Conservation (phyloP, 768 basidiomycete genomes). For the Suillus spraguei region DNA sequence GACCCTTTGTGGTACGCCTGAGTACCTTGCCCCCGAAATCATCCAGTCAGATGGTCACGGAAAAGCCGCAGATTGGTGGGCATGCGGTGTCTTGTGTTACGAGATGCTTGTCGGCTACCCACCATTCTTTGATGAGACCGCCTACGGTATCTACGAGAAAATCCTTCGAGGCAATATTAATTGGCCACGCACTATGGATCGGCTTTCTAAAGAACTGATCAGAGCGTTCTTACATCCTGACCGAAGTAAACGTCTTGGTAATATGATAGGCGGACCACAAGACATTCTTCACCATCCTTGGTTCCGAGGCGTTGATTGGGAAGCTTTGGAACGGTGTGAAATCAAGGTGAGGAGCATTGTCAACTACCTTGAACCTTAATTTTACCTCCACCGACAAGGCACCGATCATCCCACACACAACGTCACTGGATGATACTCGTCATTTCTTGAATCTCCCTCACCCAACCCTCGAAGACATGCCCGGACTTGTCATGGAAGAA, state of each 20-base stretch:
- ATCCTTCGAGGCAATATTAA: constrained; percentile 86
- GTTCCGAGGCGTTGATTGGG: constrained; percentile 97
- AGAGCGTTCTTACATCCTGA: constrained; percentile 89
- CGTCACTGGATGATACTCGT: constrained; percentile 80
- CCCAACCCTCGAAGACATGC: constrained; percentile 78
- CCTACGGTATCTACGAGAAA: constrained; percentile 98
- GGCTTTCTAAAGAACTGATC: constrained; percentile 87
- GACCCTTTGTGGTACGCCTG: constrained; percentile 95
- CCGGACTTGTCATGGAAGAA: constrained; percentile 72
- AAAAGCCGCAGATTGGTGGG: constrained; percentile 99
- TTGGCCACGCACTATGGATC: constrained; percentile 91
- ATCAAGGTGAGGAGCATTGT: constrained; percentile 64
- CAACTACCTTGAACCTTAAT: constrained; percentile 5
- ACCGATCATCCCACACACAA: constrained; percentile 82
- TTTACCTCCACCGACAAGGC: constrained; percentile 49
- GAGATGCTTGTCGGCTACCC: constrained; percentile 99
- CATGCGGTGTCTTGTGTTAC: constrained; percentile 94
- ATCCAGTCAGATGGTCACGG: constrained; percentile 98
- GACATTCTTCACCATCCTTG: constrained; percentile 92
- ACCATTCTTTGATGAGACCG: constrained; percentile 98
- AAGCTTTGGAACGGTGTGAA: constrained; percentile 80
- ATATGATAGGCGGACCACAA: constrained; percentile 88
- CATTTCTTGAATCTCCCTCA: constrained; percentile 82
- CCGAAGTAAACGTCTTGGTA: constrained; percentile 88
- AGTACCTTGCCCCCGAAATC: constrained; percentile 98